Conservation (phyloP, 202 grass and related monocot genomes). For the Elaeis oleifera region DNA sequence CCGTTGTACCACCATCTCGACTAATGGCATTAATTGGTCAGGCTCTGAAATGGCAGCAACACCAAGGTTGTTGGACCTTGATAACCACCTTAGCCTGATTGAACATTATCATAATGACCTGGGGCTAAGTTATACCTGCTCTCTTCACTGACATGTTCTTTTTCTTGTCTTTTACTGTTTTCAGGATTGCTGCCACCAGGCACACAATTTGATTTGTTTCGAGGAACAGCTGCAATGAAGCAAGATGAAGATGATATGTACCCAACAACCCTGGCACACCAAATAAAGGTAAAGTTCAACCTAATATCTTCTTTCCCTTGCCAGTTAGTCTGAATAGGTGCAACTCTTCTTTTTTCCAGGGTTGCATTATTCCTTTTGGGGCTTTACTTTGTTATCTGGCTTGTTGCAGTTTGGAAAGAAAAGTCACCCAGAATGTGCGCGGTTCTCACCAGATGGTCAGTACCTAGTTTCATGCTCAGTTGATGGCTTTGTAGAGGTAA, state of each 20-base stretch:
- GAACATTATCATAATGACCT: constrained; percentile 7
- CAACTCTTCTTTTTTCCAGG: background rate
- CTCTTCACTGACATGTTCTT: constrained; percentile 1
- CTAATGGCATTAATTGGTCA: constrained; percentile 96
- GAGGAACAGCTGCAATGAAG: constrained; percentile 98
- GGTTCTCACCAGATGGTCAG: constrained; percentile 97
- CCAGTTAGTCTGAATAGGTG: background rate
- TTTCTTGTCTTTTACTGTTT: constrained; percentile 15
- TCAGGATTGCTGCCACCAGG: constrained; percentile 83
- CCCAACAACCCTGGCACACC: constrained; percentile 71
- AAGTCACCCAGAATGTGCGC: constrained; percentile 94
- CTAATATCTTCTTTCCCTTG: no score
- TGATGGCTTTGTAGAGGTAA: constrained; percentile 96
- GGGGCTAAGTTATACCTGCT: background rate
- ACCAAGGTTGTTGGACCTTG: constrained; percentile 57
- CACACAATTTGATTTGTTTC: constrained; percentile 99
- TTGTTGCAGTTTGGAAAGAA: constrained; percentile 88
- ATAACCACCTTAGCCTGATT: background rate
- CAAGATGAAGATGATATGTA: constrained; percentile 94
- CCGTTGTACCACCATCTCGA: constrained; percentile 86
- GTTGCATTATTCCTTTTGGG: background rate
- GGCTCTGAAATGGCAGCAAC: constrained; percentile 97
- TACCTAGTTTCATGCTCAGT: constrained; percentile 97
- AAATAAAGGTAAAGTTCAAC: constrained; percentile 67
- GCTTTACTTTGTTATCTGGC: no score